Evolutionary conservation across 1,284 basidiomycete species (phyloP), one percentile per base, ranked within the genome.

Genomic region (Chiua sp.): DNA sequence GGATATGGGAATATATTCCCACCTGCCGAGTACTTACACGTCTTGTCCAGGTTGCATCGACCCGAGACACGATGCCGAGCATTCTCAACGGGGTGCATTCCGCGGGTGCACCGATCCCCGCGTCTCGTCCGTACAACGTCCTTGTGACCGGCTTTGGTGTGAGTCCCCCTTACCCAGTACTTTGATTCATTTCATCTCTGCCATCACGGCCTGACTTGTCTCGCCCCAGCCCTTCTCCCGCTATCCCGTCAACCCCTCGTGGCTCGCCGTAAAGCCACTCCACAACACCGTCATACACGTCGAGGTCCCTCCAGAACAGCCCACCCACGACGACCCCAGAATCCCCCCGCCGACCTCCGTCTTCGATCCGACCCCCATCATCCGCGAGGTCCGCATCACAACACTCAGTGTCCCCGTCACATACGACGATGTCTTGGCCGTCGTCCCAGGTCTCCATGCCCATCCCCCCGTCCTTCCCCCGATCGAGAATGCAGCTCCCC

Each of bases 111-210:
- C 30, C 10, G 42, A 39, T 28, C 11, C 10, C 62, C 30, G 55
- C 61, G 42, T 33, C 59, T 50, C 74, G 69, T 50, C 73, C 75
- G 66, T 58, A 77, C 80, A 62, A 76, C 63, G 84, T 87, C 33
- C 79, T 87, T 53, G 67, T 87, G 57, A 87, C 86, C 22, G 85
- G 85, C 53, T 87, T 85, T 68, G 85, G 86, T 65, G 85, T 87
- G 71, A 78, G 85, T 69, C 61, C 72, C 11, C 68, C 68, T 54
- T 71, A 63, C 39, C 65, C 65, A 56, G 70, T 66, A 69, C 42
- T 60, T 62, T 59, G 42, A 39, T 63, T 59, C 28, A 23, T 55
- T 72, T 52, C 53, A 51, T 60, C 47, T 23, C 22, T 48, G 22
- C 53, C 51, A 30, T 54, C n/a, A 50, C 44, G 51, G 26, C 62